These are phyloP conservation scores for Styphnolobium japonicum DNA, from an alignment of 306 rosid species.

Conservation along the genomic window DNA sequence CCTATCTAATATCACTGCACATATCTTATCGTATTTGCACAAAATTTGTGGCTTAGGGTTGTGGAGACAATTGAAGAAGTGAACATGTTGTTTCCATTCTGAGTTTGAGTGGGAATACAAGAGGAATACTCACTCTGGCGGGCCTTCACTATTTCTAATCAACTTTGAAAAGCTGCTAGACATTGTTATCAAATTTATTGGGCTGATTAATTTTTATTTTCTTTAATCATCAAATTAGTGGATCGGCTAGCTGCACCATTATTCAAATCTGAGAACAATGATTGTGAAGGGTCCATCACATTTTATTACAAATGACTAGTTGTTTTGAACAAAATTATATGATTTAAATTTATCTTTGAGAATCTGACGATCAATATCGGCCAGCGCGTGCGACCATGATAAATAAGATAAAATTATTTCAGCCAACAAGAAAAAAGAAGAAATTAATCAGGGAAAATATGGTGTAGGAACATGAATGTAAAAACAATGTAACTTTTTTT, in stretches of 20 bases:
- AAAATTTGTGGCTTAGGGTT: constrained; percentile 17
- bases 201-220: background rate
- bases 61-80: background rate
- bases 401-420: background rate
- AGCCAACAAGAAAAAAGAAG: background rate
- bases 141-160: background rate
- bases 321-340: background rate
- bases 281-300: constrained; percentile 17
- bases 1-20: background rate
- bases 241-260: constrained; percentile 10
- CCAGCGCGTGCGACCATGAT: background rate
- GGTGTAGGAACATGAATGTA: too few relatives aligned
- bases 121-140: background rate
- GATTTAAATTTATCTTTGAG: background rate
- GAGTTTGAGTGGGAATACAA: background rate
- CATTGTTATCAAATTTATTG: constrained; percentile 29
- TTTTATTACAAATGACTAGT: background rate
- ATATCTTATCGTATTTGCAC: background rate
- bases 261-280: constrained; percentile 10
- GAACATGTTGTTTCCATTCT: background rate
- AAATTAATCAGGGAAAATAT: background rate
- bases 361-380: background rate
- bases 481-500: too few relatives aligned
- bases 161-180: constrained; percentile 8
- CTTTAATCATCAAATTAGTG: constrained; percentile 1